Percentiles rank a stretch among this genome's conserved stretches.
Conservation (phyloP, 768 basidiomycete species). For the Tephrocybe sp. region DNA sequence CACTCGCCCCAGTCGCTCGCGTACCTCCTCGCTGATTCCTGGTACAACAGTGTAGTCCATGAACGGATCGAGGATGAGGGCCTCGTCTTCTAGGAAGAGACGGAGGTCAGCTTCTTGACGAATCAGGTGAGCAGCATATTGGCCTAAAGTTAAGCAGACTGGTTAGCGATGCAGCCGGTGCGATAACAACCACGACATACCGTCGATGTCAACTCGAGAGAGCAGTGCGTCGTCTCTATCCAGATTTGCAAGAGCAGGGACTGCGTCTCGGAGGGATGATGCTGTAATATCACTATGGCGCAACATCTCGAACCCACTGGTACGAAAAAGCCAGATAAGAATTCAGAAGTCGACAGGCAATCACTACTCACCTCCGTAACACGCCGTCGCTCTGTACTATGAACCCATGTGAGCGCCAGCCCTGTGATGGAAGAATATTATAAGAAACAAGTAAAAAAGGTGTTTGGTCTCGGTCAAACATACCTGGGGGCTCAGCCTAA, state of each 20-base stretch:
- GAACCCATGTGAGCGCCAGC: conserved; percentile 42
- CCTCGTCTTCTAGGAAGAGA: conserved; percentile 76
- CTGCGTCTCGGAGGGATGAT: conserved; percentile 34
- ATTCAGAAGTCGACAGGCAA: too few relatives aligned
- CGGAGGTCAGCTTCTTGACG: conserved; percentile 79
- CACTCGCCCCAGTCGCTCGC: conserved; percentile 58
- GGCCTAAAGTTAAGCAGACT: conserved; percentile 36
- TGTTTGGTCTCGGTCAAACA: too few relatives aligned
- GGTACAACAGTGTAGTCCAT: conserved; percentile 68
- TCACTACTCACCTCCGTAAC: conserved; percentile 36
- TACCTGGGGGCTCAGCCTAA: conserved; percentile 45
- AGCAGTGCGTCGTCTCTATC: conserved; percentile 62
- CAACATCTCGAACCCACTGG: conserved; percentile 77
- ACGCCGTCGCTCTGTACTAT: conserved; percentile 46
- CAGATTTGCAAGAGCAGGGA: conserved; percentile 52
- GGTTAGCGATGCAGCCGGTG: background rate
- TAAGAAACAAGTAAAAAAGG: too few relatives aligned
- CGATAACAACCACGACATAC: background rate
- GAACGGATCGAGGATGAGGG: conserved; percentile 61
- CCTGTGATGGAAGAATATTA: conserved; percentile 18
- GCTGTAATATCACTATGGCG: conserved; percentile 55
- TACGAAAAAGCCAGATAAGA: background rate
- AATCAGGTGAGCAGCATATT: conserved; percentile 59
- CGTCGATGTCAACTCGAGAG: conserved; percentile 9
- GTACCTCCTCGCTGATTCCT: conserved; percentile 77